Percentiles rank a stretch among this genome's conserved stretches.
Evolutionary conservation across 768 basidiomycete genomes (phyloP).

Genomic region (Floccularia luteovirens): DNA sequence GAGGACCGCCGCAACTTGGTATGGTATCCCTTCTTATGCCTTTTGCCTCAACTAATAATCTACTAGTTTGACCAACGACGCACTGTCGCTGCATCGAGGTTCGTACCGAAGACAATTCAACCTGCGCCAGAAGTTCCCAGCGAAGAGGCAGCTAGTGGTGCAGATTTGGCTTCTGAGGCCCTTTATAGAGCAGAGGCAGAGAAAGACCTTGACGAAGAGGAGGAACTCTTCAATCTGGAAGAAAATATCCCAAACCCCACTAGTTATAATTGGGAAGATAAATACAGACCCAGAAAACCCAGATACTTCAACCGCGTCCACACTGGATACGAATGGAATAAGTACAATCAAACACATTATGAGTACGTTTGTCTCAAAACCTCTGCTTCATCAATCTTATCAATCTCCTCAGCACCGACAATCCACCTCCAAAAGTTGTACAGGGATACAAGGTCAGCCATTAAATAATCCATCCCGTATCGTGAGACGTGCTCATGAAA

Average conservation of each 20-base stretch:
- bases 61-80: slow-evolving; percentile 72
- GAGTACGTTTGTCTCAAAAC: slow-evolving; percentile 55
- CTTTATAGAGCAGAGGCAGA: slow-evolving; percentile 88
- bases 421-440: slow-evolving; percentile 98
- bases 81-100: slow-evolving; percentile 76
- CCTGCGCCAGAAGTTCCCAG: slow-evolving; percentile 47
- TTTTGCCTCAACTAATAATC: slow-evolving; percentile 5
- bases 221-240: slow-evolving; percentile 92
- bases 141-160: slow-evolving; percentile 52
- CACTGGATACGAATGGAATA: slow-evolving; percentile 99
- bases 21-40: slow-evolving; percentile 14
- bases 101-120: slow-evolving; percentile 72
- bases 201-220: slow-evolving; percentile 91
- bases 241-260: slow-evolving; percentile 79
- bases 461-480: slow-evolving; percentile 1
- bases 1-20: slow-evolving; percentile 65
- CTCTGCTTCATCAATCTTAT: slow-evolving; percentile 8
- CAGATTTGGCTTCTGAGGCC: slow-evolving; percentile 83
- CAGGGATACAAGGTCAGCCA: slow-evolving; percentile 87
- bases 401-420: slow-evolving; percentile 66
- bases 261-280: slow-evolving; percentile 97
- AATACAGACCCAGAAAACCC: slow-evolving; percentile 94
- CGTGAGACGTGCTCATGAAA: background rate
- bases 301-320: slow-evolving; percentile 98
- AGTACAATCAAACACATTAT: slow-evolving; percentile 99